Conservation (phyloP, 1,284 basidiomycete species). For the Meira nashicola region DNA sequence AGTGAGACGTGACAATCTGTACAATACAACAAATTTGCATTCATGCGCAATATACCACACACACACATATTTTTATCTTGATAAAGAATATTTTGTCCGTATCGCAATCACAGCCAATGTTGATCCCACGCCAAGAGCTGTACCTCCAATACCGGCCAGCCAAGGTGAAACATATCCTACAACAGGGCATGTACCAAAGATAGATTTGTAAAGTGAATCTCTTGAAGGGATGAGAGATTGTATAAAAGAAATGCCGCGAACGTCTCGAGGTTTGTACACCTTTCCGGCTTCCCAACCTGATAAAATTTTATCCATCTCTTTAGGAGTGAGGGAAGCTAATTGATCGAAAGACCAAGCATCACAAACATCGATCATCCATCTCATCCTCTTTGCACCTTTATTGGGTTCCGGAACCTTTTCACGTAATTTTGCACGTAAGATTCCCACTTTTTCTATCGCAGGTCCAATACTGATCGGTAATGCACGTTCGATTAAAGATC, state of each 20-base stretch:
- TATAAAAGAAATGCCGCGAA: constrained; percentile 20
- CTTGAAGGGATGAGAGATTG: constrained; percentile 16
- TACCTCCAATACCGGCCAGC: constrained; percentile 26
- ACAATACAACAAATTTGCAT: not conserved
- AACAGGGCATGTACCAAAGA: constrained; percentile 39
- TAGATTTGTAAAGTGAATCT: constrained; percentile 25
- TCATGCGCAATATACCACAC: not conserved
- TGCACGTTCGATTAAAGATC: constrained; percentile 65
- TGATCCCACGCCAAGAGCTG: constrained; percentile 6
- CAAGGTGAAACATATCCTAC: constrained; percentile 39
- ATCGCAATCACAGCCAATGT: not conserved
- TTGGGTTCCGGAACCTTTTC: constrained; percentile 71
- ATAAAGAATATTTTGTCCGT: not conserved
- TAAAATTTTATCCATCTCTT: constrained; percentile 47
- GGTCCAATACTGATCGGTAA: constrained; percentile 71
- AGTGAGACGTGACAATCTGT: not conserved
- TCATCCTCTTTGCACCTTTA: constrained; percentile 73
- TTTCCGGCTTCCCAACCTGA: constrained; percentile 51
- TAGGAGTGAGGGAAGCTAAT: constrained; percentile 64
- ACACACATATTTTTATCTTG: not conserved
- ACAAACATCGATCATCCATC: constrained; percentile 89
- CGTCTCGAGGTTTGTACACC: constrained; percentile 40
- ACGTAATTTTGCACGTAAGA: constrained; percentile 65
- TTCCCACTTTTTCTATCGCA: constrained; percentile 76
- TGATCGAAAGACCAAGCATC: constrained; percentile 77